Percentiles rank a stretch among this genome's conserved stretches.
Evolutionary conservation across 306 rosid species (phyloP).

Genomic region (Carpinus fangiana): DNA sequence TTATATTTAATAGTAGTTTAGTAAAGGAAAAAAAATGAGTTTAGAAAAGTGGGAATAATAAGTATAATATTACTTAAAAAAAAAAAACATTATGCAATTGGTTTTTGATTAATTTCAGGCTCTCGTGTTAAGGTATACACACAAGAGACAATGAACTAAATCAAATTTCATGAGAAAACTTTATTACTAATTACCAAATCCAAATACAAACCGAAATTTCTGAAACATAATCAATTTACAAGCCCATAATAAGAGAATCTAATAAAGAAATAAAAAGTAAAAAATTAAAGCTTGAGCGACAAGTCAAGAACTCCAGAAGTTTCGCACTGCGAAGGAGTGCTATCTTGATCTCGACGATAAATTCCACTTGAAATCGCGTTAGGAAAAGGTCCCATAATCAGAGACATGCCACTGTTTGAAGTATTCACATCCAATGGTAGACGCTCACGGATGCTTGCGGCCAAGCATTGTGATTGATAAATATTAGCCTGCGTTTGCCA

Average conservation of each 20-base stretch:
- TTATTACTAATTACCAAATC: background rate
- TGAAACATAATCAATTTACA: background rate
- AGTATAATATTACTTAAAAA: too few species aligned
- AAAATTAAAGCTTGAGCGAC: conserved; percentile 11
- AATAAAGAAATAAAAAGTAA: too few species aligned
- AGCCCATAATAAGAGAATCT: background rate
- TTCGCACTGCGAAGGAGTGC: background rate
- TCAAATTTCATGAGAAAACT: background rate
- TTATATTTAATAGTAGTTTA: too few species aligned
- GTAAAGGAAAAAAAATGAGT: too few species aligned
- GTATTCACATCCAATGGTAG: background rate
- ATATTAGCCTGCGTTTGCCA: background rate
- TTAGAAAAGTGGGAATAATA: too few species aligned
- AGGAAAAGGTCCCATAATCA: background rate
- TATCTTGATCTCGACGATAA: background rate
- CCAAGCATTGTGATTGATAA: background rate
- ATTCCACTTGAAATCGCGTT: background rate
- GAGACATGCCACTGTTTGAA: background rate
- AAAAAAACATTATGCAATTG: too few species aligned
- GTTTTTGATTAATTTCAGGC: too few species aligned
- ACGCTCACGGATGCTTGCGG: background rate
- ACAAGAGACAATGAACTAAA: background rate
- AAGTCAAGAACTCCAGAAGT: background rate
- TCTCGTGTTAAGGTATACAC: too few species aligned
- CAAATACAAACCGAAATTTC: background rate